Conservation (phyloP, 2,329 filamentous ascomycete genomes). For the Verticillium nubilum region DNA sequence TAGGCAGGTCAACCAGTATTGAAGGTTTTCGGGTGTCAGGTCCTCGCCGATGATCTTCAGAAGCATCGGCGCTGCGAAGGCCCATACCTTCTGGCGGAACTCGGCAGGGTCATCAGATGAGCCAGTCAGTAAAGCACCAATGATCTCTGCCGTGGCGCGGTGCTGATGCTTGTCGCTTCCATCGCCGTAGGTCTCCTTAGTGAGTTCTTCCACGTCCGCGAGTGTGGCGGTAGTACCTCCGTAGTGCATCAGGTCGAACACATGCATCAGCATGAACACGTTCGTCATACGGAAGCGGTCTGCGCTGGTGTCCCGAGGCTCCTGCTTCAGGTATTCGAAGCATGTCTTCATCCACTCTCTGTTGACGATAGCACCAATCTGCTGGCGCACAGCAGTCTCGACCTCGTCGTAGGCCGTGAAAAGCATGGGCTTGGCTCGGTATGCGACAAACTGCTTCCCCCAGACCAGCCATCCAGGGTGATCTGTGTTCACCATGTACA, state of each 20-base stretch:
- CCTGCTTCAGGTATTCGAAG: slow-evolving; percentile 94
- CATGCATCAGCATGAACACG: slow-evolving; percentile 79
- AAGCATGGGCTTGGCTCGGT: slow-evolving; percentile 62
- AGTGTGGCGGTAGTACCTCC: slow-evolving; percentile 73
- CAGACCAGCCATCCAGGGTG: slow-evolving; percentile 96
- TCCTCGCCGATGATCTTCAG: slow-evolving; percentile 84
- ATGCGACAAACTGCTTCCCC: slow-evolving; percentile 81
- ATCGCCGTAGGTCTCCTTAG: slow-evolving; percentile 75
- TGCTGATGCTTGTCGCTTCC: slow-evolving; percentile 98
- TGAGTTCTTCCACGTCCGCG: slow-evolving; percentile 80
- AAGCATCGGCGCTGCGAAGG: slow-evolving; percentile 84
- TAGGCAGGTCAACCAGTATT: slow-evolving; percentile 92
- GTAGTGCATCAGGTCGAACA: slow-evolving; percentile 84
- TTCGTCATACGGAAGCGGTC: slow-evolving; percentile 89
- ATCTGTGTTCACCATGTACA: slow-evolving; percentile 88
- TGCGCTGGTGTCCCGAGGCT: slow-evolving; percentile 73
- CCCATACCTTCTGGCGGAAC: slow-evolving; percentile 74
- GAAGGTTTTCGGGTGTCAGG: slow-evolving; percentile 86
- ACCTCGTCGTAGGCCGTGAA: slow-evolving; percentile 73
- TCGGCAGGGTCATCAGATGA: slow-evolving; percentile 72
- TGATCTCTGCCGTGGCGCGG: slow-evolving; percentile 87
- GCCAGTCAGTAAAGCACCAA: slow-evolving; percentile 77
- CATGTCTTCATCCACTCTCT: slow-evolving; percentile 81
- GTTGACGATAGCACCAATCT: slow-evolving; percentile 76
- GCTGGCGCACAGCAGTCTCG: slow-evolving; percentile 66